Percentiles rank a stretch among this genome's conserved stretches.
Evolutionary conservation across 2,329 filamentous ascomycete species (phyloP).

Genomic region (Laburnicola sp.): DNA sequence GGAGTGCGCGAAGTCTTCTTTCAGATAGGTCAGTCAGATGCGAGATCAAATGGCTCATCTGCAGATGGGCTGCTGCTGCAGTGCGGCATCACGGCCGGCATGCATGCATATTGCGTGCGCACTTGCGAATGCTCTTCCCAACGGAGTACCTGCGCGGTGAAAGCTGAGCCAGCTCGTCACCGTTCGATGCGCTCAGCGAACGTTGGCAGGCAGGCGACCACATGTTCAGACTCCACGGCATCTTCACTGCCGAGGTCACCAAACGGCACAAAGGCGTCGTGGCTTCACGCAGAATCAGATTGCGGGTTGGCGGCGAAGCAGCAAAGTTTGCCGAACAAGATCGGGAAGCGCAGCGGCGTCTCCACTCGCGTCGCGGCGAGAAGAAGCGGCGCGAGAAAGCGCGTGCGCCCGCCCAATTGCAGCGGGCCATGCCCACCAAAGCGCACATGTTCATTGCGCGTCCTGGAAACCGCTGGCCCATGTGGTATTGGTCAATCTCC

Average conservation of each 20-base stretch:
- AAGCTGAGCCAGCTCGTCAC: too few relatives aligned
- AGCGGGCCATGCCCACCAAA: slow-evolving; percentile 26
- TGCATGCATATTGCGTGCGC: background rate
- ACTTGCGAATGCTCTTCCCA: background rate
- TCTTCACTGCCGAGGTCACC: too few relatives aligned
- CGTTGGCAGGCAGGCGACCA: too few relatives aligned
- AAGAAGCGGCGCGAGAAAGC: background rate
- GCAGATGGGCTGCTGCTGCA: slow-evolving; percentile 1
- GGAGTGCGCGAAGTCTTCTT: too few relatives aligned
- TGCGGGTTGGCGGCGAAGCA: background rate
- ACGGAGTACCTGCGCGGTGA: background rate
- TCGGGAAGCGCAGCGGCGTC: background rate
- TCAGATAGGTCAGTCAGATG: too few relatives aligned
- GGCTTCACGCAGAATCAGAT: background rate
- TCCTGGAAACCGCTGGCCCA: slow-evolving; percentile 16
- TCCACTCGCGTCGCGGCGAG: slow-evolving; percentile 8
- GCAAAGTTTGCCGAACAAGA: background rate
- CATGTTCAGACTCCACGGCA: too few relatives aligned
- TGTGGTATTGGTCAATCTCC: slow-evolving; percentile 2
- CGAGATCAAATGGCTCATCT: slow-evolving; percentile 10
- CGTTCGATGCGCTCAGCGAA: too few relatives aligned
- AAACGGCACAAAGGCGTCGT: background rate
- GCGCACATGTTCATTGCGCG: slow-evolving; percentile 38
- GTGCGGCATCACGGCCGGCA: background rate
- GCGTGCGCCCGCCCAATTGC: slow-evolving; percentile 2